Conservation (phyloP, 768 basidiomycete species). For the Coprinopsis cinerea region DNA sequence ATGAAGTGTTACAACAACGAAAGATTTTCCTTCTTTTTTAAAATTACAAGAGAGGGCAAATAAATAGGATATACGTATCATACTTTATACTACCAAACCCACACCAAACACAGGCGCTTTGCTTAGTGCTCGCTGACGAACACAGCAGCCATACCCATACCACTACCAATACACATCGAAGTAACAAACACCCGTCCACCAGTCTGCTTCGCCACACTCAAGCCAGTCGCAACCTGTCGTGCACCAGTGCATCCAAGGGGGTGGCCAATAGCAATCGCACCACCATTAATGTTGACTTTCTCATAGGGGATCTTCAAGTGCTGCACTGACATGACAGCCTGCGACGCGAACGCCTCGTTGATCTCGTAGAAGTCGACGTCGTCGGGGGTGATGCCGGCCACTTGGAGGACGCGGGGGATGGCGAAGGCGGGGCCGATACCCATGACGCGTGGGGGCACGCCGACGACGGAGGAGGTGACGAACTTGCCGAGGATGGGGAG, state of each 20-base stretch:
- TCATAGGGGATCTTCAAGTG: slow-evolving; percentile 63
- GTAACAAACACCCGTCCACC: slow-evolving; percentile 76
- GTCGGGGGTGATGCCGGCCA: slow-evolving; percentile 53
- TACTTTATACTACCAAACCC: too few relatives aligned
- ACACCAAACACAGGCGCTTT: too few relatives aligned
- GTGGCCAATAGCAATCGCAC: slow-evolving; percentile 87
- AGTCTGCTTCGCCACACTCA: slow-evolving; percentile 75
- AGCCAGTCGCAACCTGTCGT: slow-evolving; percentile 80
- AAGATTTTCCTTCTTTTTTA: too few relatives aligned
- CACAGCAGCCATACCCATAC: slow-evolving; percentile 88
- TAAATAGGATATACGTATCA: too few relatives aligned
- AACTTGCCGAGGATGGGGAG: slow-evolving; percentile 88
- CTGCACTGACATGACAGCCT: slow-evolving; percentile 70
- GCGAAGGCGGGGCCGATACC: slow-evolving; percentile 89
- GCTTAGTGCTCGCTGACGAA: slow-evolving; percentile 79
- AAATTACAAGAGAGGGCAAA: too few relatives aligned
- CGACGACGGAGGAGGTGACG: slow-evolving; percentile 60
- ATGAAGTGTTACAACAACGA: too few relatives aligned
- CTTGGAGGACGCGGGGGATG: slow-evolving; percentile 68
- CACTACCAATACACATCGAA: slow-evolving; percentile 86
- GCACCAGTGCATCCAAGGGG: slow-evolving; percentile 86
- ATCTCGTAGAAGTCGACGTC: slow-evolving; percentile 92
- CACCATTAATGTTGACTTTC: slow-evolving; percentile 85
- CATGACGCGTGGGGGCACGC: slow-evolving; percentile 86
- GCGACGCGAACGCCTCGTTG: slow-evolving; percentile 87